Evolutionary conservation across 305 asterid species (phyloP).

Genomic region (Vinca major): DNA sequence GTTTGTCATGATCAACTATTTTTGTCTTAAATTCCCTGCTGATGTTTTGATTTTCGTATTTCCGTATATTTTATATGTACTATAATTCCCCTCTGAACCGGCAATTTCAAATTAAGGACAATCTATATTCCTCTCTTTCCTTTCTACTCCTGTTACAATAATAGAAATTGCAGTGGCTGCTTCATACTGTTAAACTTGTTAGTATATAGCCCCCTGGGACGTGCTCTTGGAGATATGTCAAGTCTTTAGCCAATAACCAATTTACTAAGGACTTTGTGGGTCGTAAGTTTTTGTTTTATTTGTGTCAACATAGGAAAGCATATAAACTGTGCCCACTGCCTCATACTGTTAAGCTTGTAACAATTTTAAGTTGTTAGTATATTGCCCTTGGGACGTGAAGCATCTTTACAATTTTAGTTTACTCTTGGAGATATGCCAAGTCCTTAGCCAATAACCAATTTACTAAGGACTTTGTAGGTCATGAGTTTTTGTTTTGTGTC

Average conservation of each 20-base stretch:
- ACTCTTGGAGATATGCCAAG: not conserved
- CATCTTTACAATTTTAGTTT: not conserved
- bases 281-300: not conserved
- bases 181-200: not conserved
- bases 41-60: not conserved
- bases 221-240: not conserved
- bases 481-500: not conserved
- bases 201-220: not conserved
- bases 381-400: not conserved
- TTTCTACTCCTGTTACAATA: not conserved
- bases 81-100: not conserved
- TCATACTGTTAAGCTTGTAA: not conserved
- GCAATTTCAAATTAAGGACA: not conserved
- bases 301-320: not conserved
- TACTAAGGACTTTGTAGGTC: not conserved
- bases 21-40: not conserved
- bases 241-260: not conserved
- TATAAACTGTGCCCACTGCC: not conserved
- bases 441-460: not conserved
- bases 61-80: not conserved
- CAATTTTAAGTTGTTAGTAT: not conserved
- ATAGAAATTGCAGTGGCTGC: not conserved
- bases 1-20: constrained; percentile 2
- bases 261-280: not conserved
- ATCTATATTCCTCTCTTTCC: not conserved